These are phyloP conservation scores for Metschnikowia lochheadii DNA, from an alignment of 805 yeast species.

Conservation along the genomic window DNA sequence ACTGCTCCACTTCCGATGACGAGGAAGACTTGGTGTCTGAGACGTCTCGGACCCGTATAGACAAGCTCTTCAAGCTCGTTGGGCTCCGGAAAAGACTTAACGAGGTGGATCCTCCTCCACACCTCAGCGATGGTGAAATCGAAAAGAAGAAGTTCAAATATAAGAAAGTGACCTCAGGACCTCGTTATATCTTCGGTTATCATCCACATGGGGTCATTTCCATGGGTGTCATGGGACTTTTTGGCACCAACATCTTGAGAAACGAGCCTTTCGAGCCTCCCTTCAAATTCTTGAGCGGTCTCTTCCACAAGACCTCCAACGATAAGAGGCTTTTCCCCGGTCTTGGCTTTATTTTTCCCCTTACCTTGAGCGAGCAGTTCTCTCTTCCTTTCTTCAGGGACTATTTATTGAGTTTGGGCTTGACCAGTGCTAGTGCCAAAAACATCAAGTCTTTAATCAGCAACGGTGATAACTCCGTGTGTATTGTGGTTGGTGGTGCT, in stretches of 20 bases:
- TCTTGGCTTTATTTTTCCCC: conserved; percentile 62
- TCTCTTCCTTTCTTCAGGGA: conserved; percentile 82
- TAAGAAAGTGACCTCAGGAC: conserved; percentile 48
- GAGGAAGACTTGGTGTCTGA: conserved; percentile 43
- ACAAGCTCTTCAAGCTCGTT: conserved; percentile 30
- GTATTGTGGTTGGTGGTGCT: conserved; percentile 95
- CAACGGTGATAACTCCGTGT: conserved; percentile 66
- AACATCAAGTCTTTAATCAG: conserved; percentile 64
- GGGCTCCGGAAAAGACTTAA: conserved; percentile 38
- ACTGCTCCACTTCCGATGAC: conserved; percentile 25
- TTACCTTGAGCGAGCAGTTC: conserved; percentile 83
- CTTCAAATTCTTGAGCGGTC: conserved; percentile 26
- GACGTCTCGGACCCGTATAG: conserved; percentile 32
- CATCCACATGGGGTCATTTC: conserved; percentile 97
- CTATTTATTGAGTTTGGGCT: conserved; percentile 73
- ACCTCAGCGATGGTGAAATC: neutral
- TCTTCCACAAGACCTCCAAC: conserved; percentile 63
- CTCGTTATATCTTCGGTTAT: conserved; percentile 82
- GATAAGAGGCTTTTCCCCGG: conserved; percentile 76
- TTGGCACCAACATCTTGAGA: conserved; percentile 55
- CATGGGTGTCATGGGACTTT: conserved; percentile 81
- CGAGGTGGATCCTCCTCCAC: conserved; percentile 20
- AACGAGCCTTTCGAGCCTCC: conserved; percentile 43
- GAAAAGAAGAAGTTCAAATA: conserved; percentile 9
- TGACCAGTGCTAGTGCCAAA: conserved; percentile 74